Base-by-base conservation (phyloP, 305 asterid genomes). In the Plantago coronopus region DNA sequence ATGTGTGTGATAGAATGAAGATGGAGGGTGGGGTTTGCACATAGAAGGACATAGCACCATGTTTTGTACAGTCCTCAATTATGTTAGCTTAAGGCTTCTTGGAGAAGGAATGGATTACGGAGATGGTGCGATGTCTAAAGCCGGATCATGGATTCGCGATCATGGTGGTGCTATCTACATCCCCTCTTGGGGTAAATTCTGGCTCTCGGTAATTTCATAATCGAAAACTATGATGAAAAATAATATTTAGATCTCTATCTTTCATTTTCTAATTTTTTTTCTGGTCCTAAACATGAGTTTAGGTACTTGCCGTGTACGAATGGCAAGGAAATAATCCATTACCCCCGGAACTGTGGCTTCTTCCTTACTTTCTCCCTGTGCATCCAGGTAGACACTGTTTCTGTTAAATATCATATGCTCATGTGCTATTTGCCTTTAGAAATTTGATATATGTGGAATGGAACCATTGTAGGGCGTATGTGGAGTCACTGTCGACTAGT, bases 1-100 rank as follows among this genome's bases (percentile, higher is more conserved):
- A 0, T 27, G 14, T 25, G 3, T 2, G 9, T 48, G 42, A 53
- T 37, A 83, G 90, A 83, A 78, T 59, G 78, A 76, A 64, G 90
- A 83, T 70, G 87, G 85, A 16, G 90, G 87, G 17, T 83, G 86
- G 86, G 89, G 86, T 8, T 19, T 74, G 7, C 80, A 80, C 25
- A 70, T 83, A 48, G 79, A 71, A 66, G 87, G 87, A 34, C 78
- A 61, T 17, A 83, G 90, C 74, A 64, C 83, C 1, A 61, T 78
- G 17, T 65, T 83, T 59, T 74, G 82, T 34, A 72, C 87, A 3
- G 48, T 53, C 17, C 64, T 83, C 0, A 76, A 63, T 65, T 83
- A 83, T 54, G 8, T 80, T 0, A 1, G 74, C 0, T 48, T 83
- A 19, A 69, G 91, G 40, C 44, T 83, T 59, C 59, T 83, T 0